Evolutionary conservation across 331 rosid genomes (phyloP).

Genomic region (Rosa hybrid): DNA sequence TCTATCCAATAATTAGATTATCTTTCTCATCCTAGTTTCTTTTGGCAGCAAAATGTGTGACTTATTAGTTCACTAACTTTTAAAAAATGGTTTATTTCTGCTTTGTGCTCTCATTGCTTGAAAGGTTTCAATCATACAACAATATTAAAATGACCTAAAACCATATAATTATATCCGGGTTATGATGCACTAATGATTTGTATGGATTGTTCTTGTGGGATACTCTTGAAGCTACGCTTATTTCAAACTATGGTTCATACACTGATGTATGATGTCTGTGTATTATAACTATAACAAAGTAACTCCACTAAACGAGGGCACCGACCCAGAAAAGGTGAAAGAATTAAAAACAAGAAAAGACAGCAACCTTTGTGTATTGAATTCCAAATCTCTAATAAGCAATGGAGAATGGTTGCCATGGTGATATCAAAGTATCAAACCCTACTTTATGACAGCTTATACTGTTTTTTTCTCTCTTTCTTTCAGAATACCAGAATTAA

Average conservation of each 20-base stretch:
- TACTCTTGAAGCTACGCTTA: neutral
- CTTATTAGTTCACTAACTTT: conserved; percentile 14
- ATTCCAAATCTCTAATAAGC: neutral
- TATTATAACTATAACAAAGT: conserved; percentile 13
- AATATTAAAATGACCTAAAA: conserved; percentile 1
- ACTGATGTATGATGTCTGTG: neutral
- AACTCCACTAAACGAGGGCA: conserved; percentile 17
- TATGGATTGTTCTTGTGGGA: neutral
- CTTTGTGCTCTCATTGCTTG: conserved; percentile 14
- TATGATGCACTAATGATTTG: conserved; percentile 23
- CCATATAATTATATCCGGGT: conserved; percentile 9
- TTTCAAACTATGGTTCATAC: neutral
- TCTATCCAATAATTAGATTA: neutral
- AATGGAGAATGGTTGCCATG: conserved; percentile 6
- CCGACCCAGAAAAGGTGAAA: conserved; percentile 10
- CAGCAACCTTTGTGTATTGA: conserved; percentile 13
- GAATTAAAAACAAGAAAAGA: conserved; percentile 7
- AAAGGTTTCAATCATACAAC: conserved; percentile 26
- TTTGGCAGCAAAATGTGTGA: conserved; percentile 11
- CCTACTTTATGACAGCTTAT: neutral
- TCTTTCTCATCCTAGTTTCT: neutral
- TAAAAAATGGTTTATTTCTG: neutral
- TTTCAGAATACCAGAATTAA: neutral
- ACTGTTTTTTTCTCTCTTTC: neutral
- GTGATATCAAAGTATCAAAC: neutral